Evolutionary conservation across 768 basidiomycete species (phyloP).

Genomic region (Rhodosporidiobolus odoratus): DNA sequence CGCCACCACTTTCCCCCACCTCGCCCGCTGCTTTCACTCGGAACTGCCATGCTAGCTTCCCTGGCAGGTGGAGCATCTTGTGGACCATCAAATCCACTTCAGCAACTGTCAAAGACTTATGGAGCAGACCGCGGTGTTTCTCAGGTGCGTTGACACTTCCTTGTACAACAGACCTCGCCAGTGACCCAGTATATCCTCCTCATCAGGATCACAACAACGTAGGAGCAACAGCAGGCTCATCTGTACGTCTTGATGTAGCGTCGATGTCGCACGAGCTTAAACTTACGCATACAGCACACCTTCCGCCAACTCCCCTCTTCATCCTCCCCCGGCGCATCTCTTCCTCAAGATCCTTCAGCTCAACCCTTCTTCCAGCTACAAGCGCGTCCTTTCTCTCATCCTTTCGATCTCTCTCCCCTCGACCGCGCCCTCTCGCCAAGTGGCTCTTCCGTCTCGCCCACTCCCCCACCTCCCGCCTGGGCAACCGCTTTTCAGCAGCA

Average conservation of each 20-base stretch:
- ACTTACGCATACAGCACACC: constrained; percentile 9
- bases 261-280: constrained; percentile 11
- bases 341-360: constrained; percentile 8
- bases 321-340: not conserved
- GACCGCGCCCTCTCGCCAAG: constrained; percentile 21
- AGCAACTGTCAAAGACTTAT: constrained; percentile 70
- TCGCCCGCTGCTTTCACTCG: not conserved
- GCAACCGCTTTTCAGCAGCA: constrained; percentile 31
- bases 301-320: constrained; percentile 18
- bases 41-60: constrained; percentile 55
- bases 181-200: not conserved
- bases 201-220: constrained; percentile 65
- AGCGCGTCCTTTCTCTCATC: not conserved
- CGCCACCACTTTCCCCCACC: not conserved
- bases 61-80: constrained; percentile 73
- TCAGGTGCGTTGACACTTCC: constrained; percentile 54
- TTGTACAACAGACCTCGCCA: not conserved
- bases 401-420: constrained; percentile 34
- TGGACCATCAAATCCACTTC: constrained; percentile 77
- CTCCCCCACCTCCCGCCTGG: constrained; percentile 32
- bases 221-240: constrained; percentile 62
- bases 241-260: not conserved
- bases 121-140: constrained; percentile 72
- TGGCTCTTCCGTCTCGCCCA: not conserved
- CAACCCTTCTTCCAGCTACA: constrained; percentile 24